phyloP scores from a whole-genome alignment of 2,329 filamentous ascomycete genomes.

The Nigrospora oryzae region DNA sequence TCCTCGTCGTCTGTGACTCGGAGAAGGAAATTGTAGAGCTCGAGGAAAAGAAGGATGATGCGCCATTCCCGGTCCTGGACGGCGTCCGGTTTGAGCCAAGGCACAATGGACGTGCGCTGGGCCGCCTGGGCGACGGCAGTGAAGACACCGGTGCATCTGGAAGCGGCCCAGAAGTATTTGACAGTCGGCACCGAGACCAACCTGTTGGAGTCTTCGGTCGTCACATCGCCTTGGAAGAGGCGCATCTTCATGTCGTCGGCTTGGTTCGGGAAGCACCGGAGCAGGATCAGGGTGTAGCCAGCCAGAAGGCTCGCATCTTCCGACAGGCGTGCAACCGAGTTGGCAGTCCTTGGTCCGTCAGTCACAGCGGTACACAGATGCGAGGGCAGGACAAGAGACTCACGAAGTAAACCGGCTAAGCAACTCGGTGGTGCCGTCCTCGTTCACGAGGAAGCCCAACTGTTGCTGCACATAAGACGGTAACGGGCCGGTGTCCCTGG shows the following conservation, averaged over 20 bases:
- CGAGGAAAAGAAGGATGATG: constrained; percentile 80
- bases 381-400: constrained; percentile 7
- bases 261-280: constrained; percentile 74
- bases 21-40: constrained; percentile 87
- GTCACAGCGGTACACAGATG: background rate
- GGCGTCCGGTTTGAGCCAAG: constrained; percentile 18
- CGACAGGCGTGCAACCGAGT: constrained; percentile 25
- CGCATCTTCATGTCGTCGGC: constrained; percentile 93
- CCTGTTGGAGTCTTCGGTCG: constrained; percentile 23
- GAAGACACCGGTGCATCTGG: constrained; percentile 34
- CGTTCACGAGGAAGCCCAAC: constrained; percentile 63
- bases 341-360: constrained; percentile 19
- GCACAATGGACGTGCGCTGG: constrained; percentile 12
- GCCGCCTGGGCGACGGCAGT: constrained; percentile 19
- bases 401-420: constrained; percentile 35
- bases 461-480: constrained; percentile 55
- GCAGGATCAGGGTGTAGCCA: constrained; percentile 76
- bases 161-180: constrained; percentile 74
- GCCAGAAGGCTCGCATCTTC: constrained; percentile 67
- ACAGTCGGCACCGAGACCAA: constrained; percentile 52
- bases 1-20: constrained; percentile 95
- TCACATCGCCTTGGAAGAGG: constrained; percentile 69
- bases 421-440: constrained; percentile 61
- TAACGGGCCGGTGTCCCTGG: constrained; percentile 23
- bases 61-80: constrained; percentile 68